Conservation (phyloP, 768 basidiomycete genomes). For the Auriscalpium vulgare region DNA sequence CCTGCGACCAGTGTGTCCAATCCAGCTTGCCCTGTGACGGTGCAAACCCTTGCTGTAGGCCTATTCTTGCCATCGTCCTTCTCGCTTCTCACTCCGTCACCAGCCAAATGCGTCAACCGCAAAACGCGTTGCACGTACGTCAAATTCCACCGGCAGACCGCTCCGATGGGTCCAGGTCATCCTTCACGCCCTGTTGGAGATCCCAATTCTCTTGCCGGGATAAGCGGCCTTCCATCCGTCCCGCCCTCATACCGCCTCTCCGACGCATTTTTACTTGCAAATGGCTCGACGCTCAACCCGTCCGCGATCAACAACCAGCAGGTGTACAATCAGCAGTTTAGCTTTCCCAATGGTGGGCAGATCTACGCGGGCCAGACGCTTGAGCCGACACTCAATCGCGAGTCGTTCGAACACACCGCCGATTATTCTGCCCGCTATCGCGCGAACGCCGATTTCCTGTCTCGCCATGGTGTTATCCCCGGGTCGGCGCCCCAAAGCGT, state of each 20-base stretch:
- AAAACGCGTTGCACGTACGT: constrained; percentile 73
- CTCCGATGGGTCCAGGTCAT: constrained; percentile 70
- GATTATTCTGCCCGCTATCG: constrained; percentile 44
- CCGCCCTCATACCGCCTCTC: constrained; percentile 9
- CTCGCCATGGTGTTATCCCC: constrained; percentile 25
- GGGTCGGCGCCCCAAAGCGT: constrained; percentile 7
- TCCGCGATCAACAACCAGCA: not conserved
- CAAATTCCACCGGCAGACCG: constrained; percentile 78
- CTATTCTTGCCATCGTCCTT: not conserved
- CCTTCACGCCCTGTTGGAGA: constrained; percentile 18
- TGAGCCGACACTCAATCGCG: not conserved
- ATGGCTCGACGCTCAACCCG: not conserved
- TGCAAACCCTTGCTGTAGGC: constrained; percentile 68
- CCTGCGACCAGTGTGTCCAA: constrained; percentile 80
- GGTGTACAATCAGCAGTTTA: constrained; percentile 12
- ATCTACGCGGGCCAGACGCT: not conserved
- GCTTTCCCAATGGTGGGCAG: constrained; percentile 5
- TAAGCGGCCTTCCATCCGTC: constrained; percentile 5
- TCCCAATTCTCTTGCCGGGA: constrained; percentile 1
- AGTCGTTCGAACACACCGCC: constrained; percentile 13
- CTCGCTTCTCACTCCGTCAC: constrained; percentile 4
- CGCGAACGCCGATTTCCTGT: constrained; percentile 36
- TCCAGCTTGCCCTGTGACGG: constrained; percentile 72
- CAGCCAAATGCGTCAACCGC: constrained; percentile 69
- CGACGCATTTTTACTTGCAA: constrained; percentile 8